Evolutionary conservation across 495 filamentous ascomycete species (phyloP).

Genomic region (Aspergillus mulundensis): DNA sequence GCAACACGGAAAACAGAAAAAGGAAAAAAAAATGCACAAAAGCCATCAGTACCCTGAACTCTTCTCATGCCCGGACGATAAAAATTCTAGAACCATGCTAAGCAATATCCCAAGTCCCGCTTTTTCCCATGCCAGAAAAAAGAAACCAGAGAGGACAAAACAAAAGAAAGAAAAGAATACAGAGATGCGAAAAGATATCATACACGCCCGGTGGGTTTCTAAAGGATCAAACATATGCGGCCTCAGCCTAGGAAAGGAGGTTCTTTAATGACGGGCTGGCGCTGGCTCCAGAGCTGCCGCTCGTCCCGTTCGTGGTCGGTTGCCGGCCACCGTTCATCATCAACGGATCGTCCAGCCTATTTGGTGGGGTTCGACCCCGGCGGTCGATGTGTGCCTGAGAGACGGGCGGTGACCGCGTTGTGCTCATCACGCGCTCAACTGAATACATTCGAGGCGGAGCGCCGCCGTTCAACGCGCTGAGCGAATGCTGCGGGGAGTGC

Average conservation of each 20-base stretch:
- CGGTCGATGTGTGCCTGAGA: conserved; percentile 33
- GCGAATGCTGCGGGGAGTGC: conserved; percentile 39
- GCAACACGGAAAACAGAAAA: background rate
- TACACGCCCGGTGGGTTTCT: conserved; percentile 14
- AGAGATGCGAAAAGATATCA: conserved; percentile 19
- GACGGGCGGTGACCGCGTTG: conserved; percentile 37
- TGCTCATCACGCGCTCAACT: conserved; percentile 33
- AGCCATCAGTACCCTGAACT: background rate
- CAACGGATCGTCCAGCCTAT: conserved; percentile 31
- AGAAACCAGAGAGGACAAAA: conserved; percentile 17
- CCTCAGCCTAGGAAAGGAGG: conserved; percentile 53
- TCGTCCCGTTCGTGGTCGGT: conserved; percentile 33
- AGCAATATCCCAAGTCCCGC: conserved; percentile 20
- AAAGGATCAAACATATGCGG: conserved; percentile 15
- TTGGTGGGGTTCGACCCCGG: conserved; percentile 32
- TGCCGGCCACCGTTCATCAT: conserved; percentile 28
- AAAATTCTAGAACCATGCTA: conserved; percentile 19
- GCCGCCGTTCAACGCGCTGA: conserved; percentile 36
- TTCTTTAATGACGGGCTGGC: conserved; percentile 74
- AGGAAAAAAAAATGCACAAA: conserved; percentile 2
- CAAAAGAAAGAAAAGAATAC: conserved; percentile 19
- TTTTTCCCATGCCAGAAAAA: conserved; percentile 22
- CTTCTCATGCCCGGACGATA: background rate
- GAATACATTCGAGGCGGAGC: conserved; percentile 35
- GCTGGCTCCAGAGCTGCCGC: conserved; percentile 51